Base-by-base conservation (phyloP, 164 flowering plant species). In the Chimonanthus praecox region DNA sequence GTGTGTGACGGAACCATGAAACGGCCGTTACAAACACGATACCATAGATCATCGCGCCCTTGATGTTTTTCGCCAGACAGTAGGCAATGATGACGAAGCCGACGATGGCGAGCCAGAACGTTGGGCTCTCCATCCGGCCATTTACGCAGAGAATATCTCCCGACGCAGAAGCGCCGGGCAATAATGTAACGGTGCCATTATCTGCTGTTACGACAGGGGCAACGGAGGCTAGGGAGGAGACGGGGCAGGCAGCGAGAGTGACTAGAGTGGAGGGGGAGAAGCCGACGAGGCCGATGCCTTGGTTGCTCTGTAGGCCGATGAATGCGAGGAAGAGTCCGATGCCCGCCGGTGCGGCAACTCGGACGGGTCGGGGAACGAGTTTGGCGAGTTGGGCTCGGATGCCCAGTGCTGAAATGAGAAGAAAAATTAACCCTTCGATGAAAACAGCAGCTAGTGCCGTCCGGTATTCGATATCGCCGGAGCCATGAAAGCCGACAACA, bases 41-140 rank as follows among this genome's bases (percentile, higher is more conserved):
- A 6, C 98, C 98, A 82, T 94, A 94, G 6, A 94, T 90, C 94
- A 92, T 92, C 0, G 93, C 97, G 0, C 98, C 98, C 68, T 94
- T 92, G 0, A 94, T 62, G 78, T 88, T 82, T 49, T 87, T 89
- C 21, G 84, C 83, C 47, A 92, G 49, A 63, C 96, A 88, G 62
- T 88, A 88, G 1, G 93, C 91, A 49, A 94, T 94, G 0, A 92
- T 87, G 1, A 91, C 83, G 81, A 94, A 92, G 1, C 98, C 98
- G 0, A 86, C 87, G 7, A 89, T 66, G 3, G 85, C 98, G 0
- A 94, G 86, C 97, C 98, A 94, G 13, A 94, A 80, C 0, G 97
- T 94, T 8, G 98, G 88, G 79, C 97, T 92, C 65, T 90, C 88
- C 98, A 94, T 92, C 0, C 92, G 84, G 65, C 73, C 72, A 16